Evolutionary conservation across 441 rosid genomes (phyloP), one percentile per base, ranked within the genome.

Genomic region (Mallotus repandus): DNA sequence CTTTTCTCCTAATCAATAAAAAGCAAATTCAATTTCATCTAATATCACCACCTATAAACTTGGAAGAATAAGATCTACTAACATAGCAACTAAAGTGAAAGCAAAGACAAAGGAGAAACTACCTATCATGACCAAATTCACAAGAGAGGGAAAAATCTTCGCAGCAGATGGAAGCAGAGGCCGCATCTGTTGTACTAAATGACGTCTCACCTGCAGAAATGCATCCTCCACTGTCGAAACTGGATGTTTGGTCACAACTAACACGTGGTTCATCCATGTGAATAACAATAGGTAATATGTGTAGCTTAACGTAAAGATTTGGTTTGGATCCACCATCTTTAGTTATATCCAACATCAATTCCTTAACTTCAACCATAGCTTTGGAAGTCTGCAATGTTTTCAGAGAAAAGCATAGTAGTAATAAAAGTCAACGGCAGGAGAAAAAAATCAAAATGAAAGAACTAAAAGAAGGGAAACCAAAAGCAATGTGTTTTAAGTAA

Each of bases 101-200:
- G 52, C 55, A 41, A 29, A 63, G 3, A 22, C 1, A 32, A 38
- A 59, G 65, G 63, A 22, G 64, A 79, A 58, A 21, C 54, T 88
- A 96, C 99, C 98, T 90, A 71, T 89, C 85, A 87, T 90, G 97
- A 72, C 91, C 94, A 78, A 93, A 96, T 86, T 96, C 96, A 69
- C 91, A 88, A 53, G 91, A 87, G 66, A 96, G 86, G 73, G 89
- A 87, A 77, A 96, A 61, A 67, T 92, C 94, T 79, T 93, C 96
- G 73, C 98, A 93, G 86, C 48, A 77, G 76, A 92, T 87, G 78
- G 90, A 81, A 79, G 94, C 89, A 81, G 88, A 80, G 63, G 93
- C 80, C 76, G 81, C 88, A 77, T 92, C 97, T 66, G 76, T 69
- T 62, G 78, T 45, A 77, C 80, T 81, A 77, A 77, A 81, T 52